Conservation (phyloP, 257 asterid species). For the Fraxinus anomala region DNA sequence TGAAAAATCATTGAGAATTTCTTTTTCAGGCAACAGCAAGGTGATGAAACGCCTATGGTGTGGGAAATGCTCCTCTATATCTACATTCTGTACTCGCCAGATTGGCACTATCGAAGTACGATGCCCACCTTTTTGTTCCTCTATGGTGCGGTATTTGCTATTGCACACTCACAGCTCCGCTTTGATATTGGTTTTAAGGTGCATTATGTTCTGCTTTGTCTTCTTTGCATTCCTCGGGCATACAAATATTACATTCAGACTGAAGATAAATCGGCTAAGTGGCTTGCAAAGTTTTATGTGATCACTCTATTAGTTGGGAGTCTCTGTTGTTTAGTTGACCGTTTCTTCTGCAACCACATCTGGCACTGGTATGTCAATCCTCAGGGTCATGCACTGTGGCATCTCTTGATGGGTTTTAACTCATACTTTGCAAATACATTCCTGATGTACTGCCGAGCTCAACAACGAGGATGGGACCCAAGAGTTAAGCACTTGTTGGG, state of each 20-base stretch:
- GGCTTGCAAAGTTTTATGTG: constrained; percentile 67
- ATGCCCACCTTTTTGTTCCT: constrained; percentile 94
- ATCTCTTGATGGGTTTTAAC: constrained; percentile 81
- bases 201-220: constrained; percentile 85
- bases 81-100: constrained; percentile 95
- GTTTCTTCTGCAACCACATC: constrained; percentile 57
- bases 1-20: constrained; percentile 12
- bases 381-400: constrained; percentile 97
- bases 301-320: constrained; percentile 57
- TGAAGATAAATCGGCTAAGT: constrained; percentile 71
- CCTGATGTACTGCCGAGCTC: constrained; percentile 94
- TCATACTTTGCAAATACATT: constrained; percentile 86
- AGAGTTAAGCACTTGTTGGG: constrained; percentile 61
- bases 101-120: constrained; percentile 95
- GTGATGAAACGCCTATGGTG: constrained; percentile 99
- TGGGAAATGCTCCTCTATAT: constrained; percentile 99
- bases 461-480: constrained; percentile 88
- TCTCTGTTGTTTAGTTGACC: constrained; percentile 78
- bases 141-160: constrained; percentile 76
- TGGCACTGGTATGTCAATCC: constrained; percentile 64
- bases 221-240: constrained; percentile 91
- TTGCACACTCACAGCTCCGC: constrained; percentile 71
- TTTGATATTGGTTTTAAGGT: constrained; percentile 71
- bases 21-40: constrained; percentile 81
- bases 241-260: constrained; percentile 87